Percentiles rank a stretch among this genome's conserved stretches.
Conservation (phyloP, 2,329 filamentous ascomycete species). For the Microcyclospora pomicola region DNA sequence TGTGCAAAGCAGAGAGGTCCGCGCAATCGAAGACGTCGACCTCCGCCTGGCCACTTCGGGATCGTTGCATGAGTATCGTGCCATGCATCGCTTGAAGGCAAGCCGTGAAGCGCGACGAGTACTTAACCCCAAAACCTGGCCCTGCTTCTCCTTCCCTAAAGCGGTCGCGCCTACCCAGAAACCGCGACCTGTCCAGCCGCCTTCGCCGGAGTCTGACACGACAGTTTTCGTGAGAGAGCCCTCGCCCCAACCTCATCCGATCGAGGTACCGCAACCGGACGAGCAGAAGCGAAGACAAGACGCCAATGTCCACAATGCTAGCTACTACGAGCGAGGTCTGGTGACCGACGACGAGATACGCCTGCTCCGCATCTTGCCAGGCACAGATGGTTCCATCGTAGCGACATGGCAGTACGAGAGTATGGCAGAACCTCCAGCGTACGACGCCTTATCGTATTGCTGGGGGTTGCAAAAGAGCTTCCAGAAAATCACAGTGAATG, state of each 20-base stretch:
- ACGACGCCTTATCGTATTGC: conserved; percentile 3
- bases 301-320: conserved; percentile 2
- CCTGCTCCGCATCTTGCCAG: conserved; percentile 3
- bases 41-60: too few species aligned
- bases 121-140: neutral
- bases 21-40: too few species aligned
- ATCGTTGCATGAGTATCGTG: too few species aligned
- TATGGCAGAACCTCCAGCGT: neutral
- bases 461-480: conserved; percentile 3
- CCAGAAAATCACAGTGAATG: conserved; percentile 1
- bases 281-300: neutral
- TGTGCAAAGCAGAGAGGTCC: too few species aligned
- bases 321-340: conserved; percentile 1
- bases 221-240: neutral
- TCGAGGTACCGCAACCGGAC: neutral
- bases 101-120: neutral
- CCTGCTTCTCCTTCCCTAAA: neutral
- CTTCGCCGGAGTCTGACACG: neutral
- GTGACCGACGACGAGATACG: conserved; percentile 1
- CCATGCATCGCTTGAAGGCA: neutral
- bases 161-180: neutral
- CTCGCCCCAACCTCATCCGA: neutral
- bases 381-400: neutral
- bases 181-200: neutral
- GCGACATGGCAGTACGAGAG: conserved; percentile 1